phyloP scores from a whole-genome alignment of 2,329 filamentous ascomycete genomes.

The Trichocomaceae sp. region DNA sequence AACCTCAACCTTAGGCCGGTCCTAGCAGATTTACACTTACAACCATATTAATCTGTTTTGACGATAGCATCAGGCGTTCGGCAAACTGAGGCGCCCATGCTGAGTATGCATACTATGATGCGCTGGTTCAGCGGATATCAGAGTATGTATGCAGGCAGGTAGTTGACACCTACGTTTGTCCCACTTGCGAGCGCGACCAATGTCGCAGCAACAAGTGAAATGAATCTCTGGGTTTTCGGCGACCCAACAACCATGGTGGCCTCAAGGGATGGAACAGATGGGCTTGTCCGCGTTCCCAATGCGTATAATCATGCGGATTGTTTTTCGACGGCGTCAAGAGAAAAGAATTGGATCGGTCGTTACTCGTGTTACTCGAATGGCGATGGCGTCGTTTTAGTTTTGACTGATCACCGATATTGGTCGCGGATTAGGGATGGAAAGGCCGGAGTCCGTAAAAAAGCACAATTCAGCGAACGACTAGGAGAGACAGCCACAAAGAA shows the following conservation, averaged over 20 bases:
- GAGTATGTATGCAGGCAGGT: background rate
- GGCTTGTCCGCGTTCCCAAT: background rate
- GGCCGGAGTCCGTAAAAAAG: background rate
- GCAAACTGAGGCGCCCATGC: constrained; percentile 97
- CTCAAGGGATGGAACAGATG: background rate
- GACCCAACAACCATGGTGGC: constrained; percentile 23
- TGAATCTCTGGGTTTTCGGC: constrained; percentile 53
- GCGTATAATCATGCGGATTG: background rate
- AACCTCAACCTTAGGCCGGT: background rate
- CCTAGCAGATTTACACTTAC: constrained; percentile 42
- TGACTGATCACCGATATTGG: constrained; percentile 1
- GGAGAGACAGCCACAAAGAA: background rate
- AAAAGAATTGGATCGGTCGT: background rate
- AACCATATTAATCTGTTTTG: constrained; percentile 90
- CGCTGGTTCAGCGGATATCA: constrained; percentile 1
- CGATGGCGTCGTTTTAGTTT: background rate
- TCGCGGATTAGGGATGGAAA: background rate
- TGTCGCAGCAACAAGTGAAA: constrained; percentile 81
- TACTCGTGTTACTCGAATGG: background rate
- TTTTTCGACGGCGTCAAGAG: background rate
- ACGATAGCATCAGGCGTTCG: constrained; percentile 73
- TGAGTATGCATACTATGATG: constrained; percentile 82
- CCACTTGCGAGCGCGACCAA: constrained; percentile 81
- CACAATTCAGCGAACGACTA: constrained; percentile 2
- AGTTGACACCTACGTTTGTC: constrained; percentile 61